Base-by-base conservation (phyloP, 106 monocot species). In the Chionographis japonica region DNA sequence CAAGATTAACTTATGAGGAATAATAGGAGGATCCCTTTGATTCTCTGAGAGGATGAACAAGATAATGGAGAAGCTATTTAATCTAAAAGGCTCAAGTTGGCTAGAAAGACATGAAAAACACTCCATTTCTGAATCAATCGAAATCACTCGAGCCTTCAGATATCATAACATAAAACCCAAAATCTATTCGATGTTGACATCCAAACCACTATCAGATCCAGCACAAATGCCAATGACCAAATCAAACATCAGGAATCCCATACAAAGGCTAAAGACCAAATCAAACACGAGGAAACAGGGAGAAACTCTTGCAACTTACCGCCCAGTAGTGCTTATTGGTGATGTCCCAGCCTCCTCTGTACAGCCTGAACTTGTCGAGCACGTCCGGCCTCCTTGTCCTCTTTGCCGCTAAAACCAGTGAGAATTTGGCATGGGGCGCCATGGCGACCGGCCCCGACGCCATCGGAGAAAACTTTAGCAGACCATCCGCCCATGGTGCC, bases 351-450 rank as follows among this genome's bases (percentile, higher is more conserved):
- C 88, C 88, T 9, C 74, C 88, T 56, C 52, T 60, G 58, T 88
- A 88, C 70, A 65, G 7, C 51, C 61, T 81, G 50, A 88, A 78
- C 35, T 65, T 66, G 43, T 66, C 6, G 41, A 88, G 72, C 14
- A 84, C 20, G 69, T 88, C 88, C 4, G 88, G 88, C 75, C 88
- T 72, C 69, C 46, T 84, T 9, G 88, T 88, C 56, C 88, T 84
- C 57, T 81, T 55, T 55, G 69, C 72, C 4, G 81, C 88, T 59
- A 88, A 69, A 56, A 88, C 65, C 27, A 84, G 69, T 7, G 88
- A 81, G 41, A 75, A 75, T 66, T 68, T 88, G 12, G 75, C 50
- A 35, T 15, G 52, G 2, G 75, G 72, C 10, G 70, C 65, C 51
- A 58, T 54, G 7, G 84, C 62, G 9, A 9, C 39, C 6, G 75